A percentile compares a stretch with the other conserved stretches of the same genome.
phyloP scores from a whole-genome alignment of 176 grass and related monocot genomes.

The Aechmea fasciata region DNA sequence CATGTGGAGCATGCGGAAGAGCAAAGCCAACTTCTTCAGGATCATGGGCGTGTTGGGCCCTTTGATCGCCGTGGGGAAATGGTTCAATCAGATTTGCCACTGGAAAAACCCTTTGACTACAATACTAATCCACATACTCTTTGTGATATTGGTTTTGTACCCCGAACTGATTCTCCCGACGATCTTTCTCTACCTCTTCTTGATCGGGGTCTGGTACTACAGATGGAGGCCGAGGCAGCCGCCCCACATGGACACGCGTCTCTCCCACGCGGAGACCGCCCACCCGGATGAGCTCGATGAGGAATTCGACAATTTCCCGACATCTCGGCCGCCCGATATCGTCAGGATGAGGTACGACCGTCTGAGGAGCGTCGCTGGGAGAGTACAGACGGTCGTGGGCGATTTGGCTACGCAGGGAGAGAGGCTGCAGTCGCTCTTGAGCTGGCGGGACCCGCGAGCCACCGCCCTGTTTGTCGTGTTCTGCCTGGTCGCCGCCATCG shows the following conservation, averaged over 20 bases:
- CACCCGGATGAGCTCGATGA: slow-evolving; percentile 44
- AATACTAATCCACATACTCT: slow-evolving; percentile 49
- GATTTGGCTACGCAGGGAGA: slow-evolving; percentile 42
- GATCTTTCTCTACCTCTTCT: slow-evolving; percentile 41
- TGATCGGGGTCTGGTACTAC: slow-evolving; percentile 48
- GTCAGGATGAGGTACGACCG: slow-evolving; percentile 56
- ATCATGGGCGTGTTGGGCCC: slow-evolving; percentile 42
- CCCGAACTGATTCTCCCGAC: slow-evolving; percentile 40
- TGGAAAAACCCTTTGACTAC: slow-evolving; percentile 57
- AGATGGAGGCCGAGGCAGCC: slow-evolving; percentile 41
- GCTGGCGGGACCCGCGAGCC: slow-evolving; percentile 45
- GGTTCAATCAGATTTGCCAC: slow-evolving; percentile 52
- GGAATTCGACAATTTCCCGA: slow-evolving; percentile 52
- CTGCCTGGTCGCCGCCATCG: slow-evolving; percentile 38
- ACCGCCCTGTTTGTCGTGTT: slow-evolving; percentile 41
- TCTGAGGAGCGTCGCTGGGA: slow-evolving; percentile 37
- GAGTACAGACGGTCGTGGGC: slow-evolving; percentile 32
- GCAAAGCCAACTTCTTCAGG: slow-evolving; percentile 58
- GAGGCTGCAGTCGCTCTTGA: slow-evolving; percentile 46
- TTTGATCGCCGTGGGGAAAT: slow-evolving; percentile 34
- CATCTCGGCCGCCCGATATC: slow-evolving; percentile 31
- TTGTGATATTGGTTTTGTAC: slow-evolving; percentile 39
- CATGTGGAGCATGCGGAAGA: slow-evolving; percentile 71
- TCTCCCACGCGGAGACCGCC: slow-evolving; percentile 33
- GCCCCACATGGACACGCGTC: slow-evolving; percentile 41